Evolutionary conservation across 768 basidiomycete genomes (phyloP), one percentile per base, ranked within the genome.

Genomic region (Phanerodontia chrysosporium): DNA sequence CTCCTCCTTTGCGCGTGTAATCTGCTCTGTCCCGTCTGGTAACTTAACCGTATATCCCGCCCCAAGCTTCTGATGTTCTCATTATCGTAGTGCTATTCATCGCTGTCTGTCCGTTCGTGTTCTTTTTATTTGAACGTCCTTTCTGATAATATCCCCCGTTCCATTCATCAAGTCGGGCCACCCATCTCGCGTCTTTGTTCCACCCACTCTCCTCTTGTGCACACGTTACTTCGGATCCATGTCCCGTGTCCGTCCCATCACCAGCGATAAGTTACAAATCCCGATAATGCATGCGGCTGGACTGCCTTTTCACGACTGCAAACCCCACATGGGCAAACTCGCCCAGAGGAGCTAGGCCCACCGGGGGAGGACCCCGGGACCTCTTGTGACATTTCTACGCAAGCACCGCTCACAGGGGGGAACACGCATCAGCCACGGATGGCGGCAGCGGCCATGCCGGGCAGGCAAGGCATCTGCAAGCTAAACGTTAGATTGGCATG

Each of bases 51-150:
- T 48, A 24, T 48, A 48, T 48, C 21, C 46, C 27, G 18, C 27
- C 44, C 30, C n/a, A n/a, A n/a, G 25, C 44, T 56, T 56, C 55
- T 56, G 45, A 56, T 56, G 44, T 56, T 48, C 55, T 56, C 45
- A 29, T 21, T 22, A 35, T 46, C 48, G 52, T 39, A 32, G 13
- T 53, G 52, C 52, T 53, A 25, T 30, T 49, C 45, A 42, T 18
- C 32, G 45, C 57, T 39, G 57, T 46, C 55, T 32, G 55, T 22
- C 49, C 27, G 7, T 16, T 25, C 25, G 10, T 53, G 35, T 42
- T 7, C 14, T 7, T 42, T 42, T 42, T 42, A 42, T 42, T 42
- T 18, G 8, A 42, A 42, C 39, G 18, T 25, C 49, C 27, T 30
- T 30, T 51, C 32, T 51, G 39, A 53, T 53, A 30, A 39, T 53